Evolutionary conservation across 2,329 filamentous ascomycete species (phyloP).

Genomic region (Kalmusia sp.): DNA sequence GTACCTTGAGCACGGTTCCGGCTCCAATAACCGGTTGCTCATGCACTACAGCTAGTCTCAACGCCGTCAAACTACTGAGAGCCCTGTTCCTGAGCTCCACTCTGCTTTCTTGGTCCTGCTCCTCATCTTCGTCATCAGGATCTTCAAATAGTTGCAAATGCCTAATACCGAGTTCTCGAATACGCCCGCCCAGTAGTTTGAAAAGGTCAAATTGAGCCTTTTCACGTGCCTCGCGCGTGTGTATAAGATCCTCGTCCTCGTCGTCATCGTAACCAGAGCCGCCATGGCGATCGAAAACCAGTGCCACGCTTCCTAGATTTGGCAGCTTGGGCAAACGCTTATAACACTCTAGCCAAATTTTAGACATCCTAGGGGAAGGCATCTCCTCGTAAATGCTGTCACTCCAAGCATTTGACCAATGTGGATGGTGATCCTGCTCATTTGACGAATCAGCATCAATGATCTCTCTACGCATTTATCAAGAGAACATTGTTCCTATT

Average conservation of each 20-base stretch:
- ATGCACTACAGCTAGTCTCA: slow-evolving; percentile 13
- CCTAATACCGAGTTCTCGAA: not conserved
- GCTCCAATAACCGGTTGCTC: not conserved
- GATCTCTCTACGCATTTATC: not conserved
- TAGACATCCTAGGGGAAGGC: not conserved
- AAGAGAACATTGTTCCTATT: not conserved
- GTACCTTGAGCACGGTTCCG: not conserved
- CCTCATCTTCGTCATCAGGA: not conserved
- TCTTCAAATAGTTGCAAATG: not conserved
- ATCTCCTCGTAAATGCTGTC: not conserved
- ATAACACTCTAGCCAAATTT: not conserved
- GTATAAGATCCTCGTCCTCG: not conserved
- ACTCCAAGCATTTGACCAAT: not conserved
- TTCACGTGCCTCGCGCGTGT: not conserved
- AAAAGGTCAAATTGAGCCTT: not conserved
- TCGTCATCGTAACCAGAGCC: not conserved
- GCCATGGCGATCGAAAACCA: slow-evolving; percentile 14
- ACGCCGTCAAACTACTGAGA: not conserved
- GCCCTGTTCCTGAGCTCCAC: not conserved
- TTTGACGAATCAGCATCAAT: not conserved
- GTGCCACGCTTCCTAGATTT: slow-evolving; percentile 4
- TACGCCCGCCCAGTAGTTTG: not conserved
- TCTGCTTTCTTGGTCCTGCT: not conserved
- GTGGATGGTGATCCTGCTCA: not conserved
- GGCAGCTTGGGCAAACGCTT: not conserved